phyloP scores from a whole-genome alignment of 1,284 basidiomycete genomes.

The Cryptococcus neoformans region DNA sequence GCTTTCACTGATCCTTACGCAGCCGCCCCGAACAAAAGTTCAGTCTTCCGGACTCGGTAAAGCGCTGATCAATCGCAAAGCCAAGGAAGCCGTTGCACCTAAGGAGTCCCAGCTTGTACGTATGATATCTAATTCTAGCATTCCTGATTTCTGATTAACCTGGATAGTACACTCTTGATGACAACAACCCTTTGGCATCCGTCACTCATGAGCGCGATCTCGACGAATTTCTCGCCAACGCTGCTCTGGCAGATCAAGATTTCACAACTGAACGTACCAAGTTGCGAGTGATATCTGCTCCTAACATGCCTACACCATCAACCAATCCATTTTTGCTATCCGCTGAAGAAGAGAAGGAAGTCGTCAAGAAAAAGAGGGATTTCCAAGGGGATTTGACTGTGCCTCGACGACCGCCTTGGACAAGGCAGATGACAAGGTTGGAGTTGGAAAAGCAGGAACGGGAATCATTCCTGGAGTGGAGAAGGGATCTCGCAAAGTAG shows the following conservation, averaged over 20 bases:
- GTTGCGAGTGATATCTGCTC: slow-evolving; percentile 79
- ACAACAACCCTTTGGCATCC: slow-evolving; percentile 74
- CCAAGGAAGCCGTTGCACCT: slow-evolving; percentile 70
- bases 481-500: slow-evolving; percentile 82
- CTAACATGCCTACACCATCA: slow-evolving; percentile 49
- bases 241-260: slow-evolving; percentile 89
- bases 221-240: slow-evolving; percentile 94
- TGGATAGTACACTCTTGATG: slow-evolving; percentile 71
- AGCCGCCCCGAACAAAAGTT: slow-evolving; percentile 43
- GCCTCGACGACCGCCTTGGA: slow-evolving; percentile 82
- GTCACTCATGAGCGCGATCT: slow-evolving; percentile 96
- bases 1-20: background rate
- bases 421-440: slow-evolving; percentile 65
- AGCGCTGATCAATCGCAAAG: slow-evolving; percentile 84
- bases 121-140: slow-evolving; percentile 2
- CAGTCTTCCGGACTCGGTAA: slow-evolving; percentile 68
- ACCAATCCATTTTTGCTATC: slow-evolving; percentile 87
- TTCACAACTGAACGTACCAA: slow-evolving; percentile 97
- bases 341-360: slow-evolving; percentile 75
- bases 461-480: slow-evolving; percentile 84
- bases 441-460: slow-evolving; percentile 85
- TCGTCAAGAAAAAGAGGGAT: slow-evolving; percentile 67
- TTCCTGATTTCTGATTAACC: background rate
- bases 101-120: slow-evolving; percentile 72
- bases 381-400: slow-evolving; percentile 73